These are phyloP conservation scores for Trichosporon sp. DNA, from an alignment of 1,284 basidiomycete genomes.

Conservation along the genomic window DNA sequence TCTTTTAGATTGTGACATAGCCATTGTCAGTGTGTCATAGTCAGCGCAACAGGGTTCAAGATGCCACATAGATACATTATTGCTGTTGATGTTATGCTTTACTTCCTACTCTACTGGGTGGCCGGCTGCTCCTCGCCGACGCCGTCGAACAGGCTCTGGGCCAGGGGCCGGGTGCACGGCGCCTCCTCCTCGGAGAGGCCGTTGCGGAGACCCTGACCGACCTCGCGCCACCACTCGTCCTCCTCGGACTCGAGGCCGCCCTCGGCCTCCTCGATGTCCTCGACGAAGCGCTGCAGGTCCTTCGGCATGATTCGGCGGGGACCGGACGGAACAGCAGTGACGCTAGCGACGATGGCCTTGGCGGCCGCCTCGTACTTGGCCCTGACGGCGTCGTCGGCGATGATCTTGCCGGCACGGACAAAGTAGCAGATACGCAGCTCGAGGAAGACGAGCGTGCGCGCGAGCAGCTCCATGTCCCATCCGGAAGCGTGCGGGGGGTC, in stretches of 20 bases:
- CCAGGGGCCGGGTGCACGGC: conserved; percentile 6
- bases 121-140: conserved; percentile 12
- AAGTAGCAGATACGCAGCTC: conserved; percentile 41
- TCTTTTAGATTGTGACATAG: background rate
- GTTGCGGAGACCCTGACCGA: conserved; percentile 18
- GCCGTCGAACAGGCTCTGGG: conserved; percentile 18
- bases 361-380: conserved; percentile 32
- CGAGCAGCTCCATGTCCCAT: conserved; percentile 52
- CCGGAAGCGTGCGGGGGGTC: conserved; percentile 42
- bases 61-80: conserved; percentile 14
- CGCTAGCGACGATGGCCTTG: conserved; percentile 26
- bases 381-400: conserved; percentile 19
- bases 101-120: background rate
- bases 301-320: conserved; percentile 29
- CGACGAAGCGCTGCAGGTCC: conserved; percentile 44
- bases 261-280: conserved; percentile 46
- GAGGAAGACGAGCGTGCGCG: conserved; percentile 34
- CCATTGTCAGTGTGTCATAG: background rate
- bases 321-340: conserved; percentile 23
- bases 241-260: conserved; percentile 26
- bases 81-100: background rate
- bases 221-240: conserved; percentile 29
- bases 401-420: conserved; percentile 25
- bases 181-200: conserved; percentile 21
- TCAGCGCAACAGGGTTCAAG: background rate